Conservation (phyloP, 805 yeast species). For the Ogataea ganodermae region DNA sequence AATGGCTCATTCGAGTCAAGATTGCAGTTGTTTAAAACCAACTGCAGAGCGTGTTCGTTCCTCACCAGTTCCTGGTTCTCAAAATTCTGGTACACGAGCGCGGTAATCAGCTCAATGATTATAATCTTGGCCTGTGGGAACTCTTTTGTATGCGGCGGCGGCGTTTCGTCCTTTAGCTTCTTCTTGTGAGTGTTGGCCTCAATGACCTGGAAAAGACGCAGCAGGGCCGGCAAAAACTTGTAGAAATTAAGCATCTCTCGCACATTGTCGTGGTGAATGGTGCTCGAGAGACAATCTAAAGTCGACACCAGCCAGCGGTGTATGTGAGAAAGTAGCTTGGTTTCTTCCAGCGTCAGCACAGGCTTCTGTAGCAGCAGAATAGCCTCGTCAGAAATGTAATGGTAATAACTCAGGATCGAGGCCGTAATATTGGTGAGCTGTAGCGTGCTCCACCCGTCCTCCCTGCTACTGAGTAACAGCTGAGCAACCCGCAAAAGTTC, state of each 20-base stretch:
- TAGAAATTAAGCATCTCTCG: slow-evolving; percentile 45
- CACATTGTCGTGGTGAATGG: slow-evolving; percentile 43
- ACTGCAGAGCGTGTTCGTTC: slow-evolving; percentile 63
- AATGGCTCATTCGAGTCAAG: slow-evolving; percentile 89
- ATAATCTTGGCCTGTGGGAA: slow-evolving; percentile 71
- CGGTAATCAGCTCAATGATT: slow-evolving; percentile 65
- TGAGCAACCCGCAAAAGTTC: slow-evolving; percentile 35
- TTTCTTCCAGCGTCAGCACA: slow-evolving; percentile 2
- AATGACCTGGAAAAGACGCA: slow-evolving; percentile 40
- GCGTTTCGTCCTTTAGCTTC: slow-evolving; percentile 33
- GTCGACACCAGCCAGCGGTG: slow-evolving; percentile 26
- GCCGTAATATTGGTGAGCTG: slow-evolving; percentile 41
- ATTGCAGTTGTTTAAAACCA: slow-evolving; percentile 76
- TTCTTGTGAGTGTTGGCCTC: slow-evolving; percentile 43
- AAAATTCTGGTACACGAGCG: slow-evolving; percentile 51
- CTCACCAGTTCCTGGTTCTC: slow-evolving; percentile 70
- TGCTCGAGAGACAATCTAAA: slow-evolving; percentile 45
- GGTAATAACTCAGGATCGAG: slow-evolving; percentile 42
- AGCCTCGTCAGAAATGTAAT: slow-evolving; percentile 21
- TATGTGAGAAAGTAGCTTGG: slow-evolving; percentile 11
- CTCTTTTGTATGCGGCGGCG: slow-evolving; percentile 23
- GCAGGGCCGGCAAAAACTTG: slow-evolving; percentile 37
- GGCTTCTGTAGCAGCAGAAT: slow-evolving; percentile 21
- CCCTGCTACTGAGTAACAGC: slow-evolving; percentile 40
- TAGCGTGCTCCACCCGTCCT: slow-evolving; percentile 41